Base-by-base conservation (phyloP, 1,284 basidiomycete species). In the Sporisorium scitamineum region DNA sequence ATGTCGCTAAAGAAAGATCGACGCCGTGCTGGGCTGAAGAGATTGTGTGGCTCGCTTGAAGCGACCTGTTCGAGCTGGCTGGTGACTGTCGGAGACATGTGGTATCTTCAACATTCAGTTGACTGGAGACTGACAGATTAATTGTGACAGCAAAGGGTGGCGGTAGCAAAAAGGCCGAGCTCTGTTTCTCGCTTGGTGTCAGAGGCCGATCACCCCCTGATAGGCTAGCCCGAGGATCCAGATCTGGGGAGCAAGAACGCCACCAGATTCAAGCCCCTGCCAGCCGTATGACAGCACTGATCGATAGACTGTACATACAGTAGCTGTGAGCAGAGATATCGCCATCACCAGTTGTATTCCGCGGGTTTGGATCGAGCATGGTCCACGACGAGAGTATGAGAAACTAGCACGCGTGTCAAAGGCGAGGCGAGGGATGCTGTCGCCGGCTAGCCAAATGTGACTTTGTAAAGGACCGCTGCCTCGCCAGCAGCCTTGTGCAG, bases 191-290 rank as follows among this genome's bases (percentile, higher is more conserved):
- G 53, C 29, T 52, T 54, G 9, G 34, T 27, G 59, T 61, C 59
- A 51, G 34, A 54, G 27, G 18, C 34, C 34, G 29, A 54, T 44
- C 39, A 31, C 26, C 45, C 52, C 52, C 53, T 61, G 32, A 54
- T 53, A 61, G 52, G 18, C 29, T 34, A 10, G 51, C 13, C 51
- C 59, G 51, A 61, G 47, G 51, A 52, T 44, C 59, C 42, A 61
- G 59, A 47, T 50, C 48, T 31, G 20, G 32, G 31, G 9, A 4
- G 16, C 6, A 29, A 39, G 18, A 18, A 18, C 18, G 18, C 16
- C 37, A 9, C 37, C 37, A 39, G 4, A 14, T n/a, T 51, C 9
- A n/a, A 27, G n/a, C n/a, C 50, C n/a, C n/a, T n/a, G n/a, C n/a
- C n/a, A n/a, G n/a, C n/a, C n/a, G n/a, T 50, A 31, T 50, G 27